phyloP scores from a whole-genome alignment of 192 early-diverging fungal species.

The Coemansia sp. region DNA sequence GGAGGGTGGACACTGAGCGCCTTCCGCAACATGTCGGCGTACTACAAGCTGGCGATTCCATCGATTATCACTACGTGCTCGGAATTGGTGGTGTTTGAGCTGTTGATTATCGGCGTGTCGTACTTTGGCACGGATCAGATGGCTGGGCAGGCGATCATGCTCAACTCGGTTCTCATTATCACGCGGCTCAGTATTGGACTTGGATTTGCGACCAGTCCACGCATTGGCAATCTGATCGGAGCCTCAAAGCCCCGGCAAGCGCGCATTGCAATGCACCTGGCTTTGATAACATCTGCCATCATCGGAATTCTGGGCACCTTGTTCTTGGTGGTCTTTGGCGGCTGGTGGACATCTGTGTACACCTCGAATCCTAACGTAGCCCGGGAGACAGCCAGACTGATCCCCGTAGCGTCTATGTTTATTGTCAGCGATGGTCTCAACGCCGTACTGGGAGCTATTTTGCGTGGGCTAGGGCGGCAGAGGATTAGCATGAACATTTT shows the following conservation, averaged over 20 bases:
- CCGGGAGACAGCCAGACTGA: slow-evolving; percentile 65
- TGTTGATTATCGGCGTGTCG: slow-evolving; percentile 53
- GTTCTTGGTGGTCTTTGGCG: slow-evolving; percentile 15
- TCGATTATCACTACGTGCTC: slow-evolving; percentile 75
- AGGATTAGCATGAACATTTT: slow-evolving; percentile 58
- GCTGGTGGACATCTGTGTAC: slow-evolving; percentile 62
- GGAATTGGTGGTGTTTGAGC: slow-evolving; percentile 63
- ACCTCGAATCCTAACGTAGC: slow-evolving; percentile 73
- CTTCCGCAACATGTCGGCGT: slow-evolving; percentile 52
- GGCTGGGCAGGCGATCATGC: slow-evolving; percentile 64
- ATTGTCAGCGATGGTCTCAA: slow-evolving; percentile 67
- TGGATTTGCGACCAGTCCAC: slow-evolving; percentile 59
- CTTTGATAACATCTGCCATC: slow-evolving; percentile 23
- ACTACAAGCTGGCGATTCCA: slow-evolving; percentile 72
- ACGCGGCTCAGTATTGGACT: slow-evolving; percentile 62
- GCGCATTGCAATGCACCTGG: slow-evolving; percentile 21
- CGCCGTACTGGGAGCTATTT: slow-evolving; percentile 62
- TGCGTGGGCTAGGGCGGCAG: slow-evolving; percentile 62
- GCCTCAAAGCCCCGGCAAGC: slow-evolving; percentile 36
- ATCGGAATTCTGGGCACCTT: not conserved
- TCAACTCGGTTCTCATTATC: slow-evolving; percentile 58
- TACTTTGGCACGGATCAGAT: slow-evolving; percentile 63
- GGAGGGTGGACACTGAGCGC: slow-evolving; percentile 66
- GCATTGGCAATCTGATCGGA: slow-evolving; percentile 61
- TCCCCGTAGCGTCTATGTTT: slow-evolving; percentile 73